Evolutionary conservation across 2,329 filamentous ascomycete genomes (phyloP).

Genomic region (Phialocephala sp.): DNA sequence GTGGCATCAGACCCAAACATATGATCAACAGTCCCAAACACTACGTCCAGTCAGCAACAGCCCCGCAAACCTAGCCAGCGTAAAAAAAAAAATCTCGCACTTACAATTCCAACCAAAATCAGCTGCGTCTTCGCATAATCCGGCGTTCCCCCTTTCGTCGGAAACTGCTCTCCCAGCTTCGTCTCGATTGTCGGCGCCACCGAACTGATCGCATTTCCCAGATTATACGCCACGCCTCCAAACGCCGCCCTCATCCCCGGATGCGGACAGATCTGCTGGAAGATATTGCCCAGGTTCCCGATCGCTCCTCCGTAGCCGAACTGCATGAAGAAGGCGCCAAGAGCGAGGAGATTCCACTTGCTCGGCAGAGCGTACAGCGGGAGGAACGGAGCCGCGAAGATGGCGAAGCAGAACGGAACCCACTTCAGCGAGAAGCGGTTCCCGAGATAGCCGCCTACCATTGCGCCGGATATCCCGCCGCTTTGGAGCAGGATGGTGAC

Average conservation of each 20-base stretch:
- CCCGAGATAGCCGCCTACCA: constrained; percentile 2
- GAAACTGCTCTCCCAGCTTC: constrained; percentile 1
- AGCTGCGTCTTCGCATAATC: constrained; percentile 4
- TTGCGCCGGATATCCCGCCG: not conserved
- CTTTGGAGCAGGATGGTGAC: constrained; percentile 5
- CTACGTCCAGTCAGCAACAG: not conserved
- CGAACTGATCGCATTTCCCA: constrained; percentile 3
- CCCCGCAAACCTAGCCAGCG: not conserved
- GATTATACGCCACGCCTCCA: constrained; percentile 4
- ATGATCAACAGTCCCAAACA: not conserved
- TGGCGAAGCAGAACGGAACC: constrained; percentile 1
- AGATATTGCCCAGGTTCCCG: constrained; percentile 1
- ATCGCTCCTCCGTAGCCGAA: constrained; percentile 7
- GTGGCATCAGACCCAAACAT: not conserved
- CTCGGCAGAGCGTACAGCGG: not conserved
- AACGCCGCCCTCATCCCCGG: constrained; percentile 5
- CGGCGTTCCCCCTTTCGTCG: not conserved
- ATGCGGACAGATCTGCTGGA: constrained; percentile 8
- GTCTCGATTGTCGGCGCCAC: constrained; percentile 2
- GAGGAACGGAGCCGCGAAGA: not conserved
- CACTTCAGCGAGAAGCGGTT: constrained; percentile 3
- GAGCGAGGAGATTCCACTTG: not conserved
- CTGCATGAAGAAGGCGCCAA: constrained; percentile 3
- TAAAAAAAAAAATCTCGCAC: not conserved
- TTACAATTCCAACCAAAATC: constrained; percentile 5